These are phyloP conservation scores for Umbilicus rupestris DNA, from an alignment of 164 flowering plant species.

Conservation along the genomic window DNA sequence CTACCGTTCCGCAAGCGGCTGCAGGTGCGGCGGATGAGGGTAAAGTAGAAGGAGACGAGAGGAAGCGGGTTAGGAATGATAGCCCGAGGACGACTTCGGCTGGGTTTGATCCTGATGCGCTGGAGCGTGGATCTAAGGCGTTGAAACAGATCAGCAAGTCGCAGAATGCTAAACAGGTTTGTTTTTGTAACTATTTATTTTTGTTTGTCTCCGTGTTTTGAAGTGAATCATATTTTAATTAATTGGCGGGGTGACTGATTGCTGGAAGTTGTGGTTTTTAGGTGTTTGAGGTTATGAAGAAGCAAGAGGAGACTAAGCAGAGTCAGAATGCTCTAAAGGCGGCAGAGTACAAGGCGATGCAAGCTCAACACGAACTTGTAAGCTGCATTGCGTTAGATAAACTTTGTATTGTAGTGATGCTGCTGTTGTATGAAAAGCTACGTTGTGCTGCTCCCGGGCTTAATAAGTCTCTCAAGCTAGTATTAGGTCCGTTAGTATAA, in stretches of 20 bases:
- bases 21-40: constrained; percentile 7
- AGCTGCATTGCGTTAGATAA: constrained; percentile 7
- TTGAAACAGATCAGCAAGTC: constrained; percentile 40
- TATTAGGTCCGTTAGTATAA: no score
- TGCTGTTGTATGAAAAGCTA: no score
- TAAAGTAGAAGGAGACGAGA: not conserved
- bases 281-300: constrained; percentile 65
- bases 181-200: not conserved
- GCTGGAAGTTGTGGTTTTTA: constrained; percentile 11
- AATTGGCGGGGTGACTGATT: not conserved
- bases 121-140: constrained; percentile 67
- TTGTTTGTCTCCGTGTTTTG: not conserved
- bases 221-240: not conserved
- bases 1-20: constrained; percentile 13
- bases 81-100: constrained; percentile 73
- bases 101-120: constrained; percentile 85
- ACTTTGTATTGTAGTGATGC: no score
- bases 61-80: constrained; percentile 40
- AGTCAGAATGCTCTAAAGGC: constrained; percentile 36
- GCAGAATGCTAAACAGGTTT: constrained; percentile 47
- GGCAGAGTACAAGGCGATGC: constrained; percentile 58
- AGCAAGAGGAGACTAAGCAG: constrained; percentile 80
- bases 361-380: constrained; percentile 69
- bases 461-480: no score
- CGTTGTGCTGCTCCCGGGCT: no score